Evolutionary conservation across 2,329 filamentous ascomycete genomes (phyloP).

Genomic region (Trichoderma simmonsii): DNA sequence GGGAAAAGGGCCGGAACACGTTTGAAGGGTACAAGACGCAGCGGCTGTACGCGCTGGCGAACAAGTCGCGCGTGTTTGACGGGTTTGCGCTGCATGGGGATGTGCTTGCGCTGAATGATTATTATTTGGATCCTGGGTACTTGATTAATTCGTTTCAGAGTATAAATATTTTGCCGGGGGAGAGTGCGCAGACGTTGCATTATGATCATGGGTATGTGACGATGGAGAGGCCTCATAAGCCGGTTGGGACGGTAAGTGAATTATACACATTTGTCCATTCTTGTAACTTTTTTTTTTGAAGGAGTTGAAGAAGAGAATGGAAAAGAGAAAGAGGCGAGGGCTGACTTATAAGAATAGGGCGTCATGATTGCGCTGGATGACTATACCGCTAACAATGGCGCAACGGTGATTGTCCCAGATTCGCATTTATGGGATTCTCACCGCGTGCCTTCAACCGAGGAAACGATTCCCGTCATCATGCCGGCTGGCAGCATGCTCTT

Average conservation of each 20-base stretch:
- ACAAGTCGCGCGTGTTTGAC: slow-evolving; percentile 39
- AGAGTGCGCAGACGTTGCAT: slow-evolving; percentile 36
- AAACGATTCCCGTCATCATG: slow-evolving; percentile 34
- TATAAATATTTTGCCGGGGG: slow-evolving; percentile 39
- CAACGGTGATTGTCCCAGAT: slow-evolving; percentile 35
- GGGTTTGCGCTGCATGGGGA: slow-evolving; percentile 34
- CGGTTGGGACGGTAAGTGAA: slow-evolving; percentile 31
- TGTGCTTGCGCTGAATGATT: slow-evolving; percentile 38
- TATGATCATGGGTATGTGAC: slow-evolving; percentile 32
- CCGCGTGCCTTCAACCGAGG: slow-evolving; percentile 22
- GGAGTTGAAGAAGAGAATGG: not conserved
- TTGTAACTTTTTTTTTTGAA: not conserved
- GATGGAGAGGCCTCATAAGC: slow-evolving; percentile 33
- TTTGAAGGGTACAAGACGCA: slow-evolving; percentile 39
- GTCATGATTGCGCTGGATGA: slow-evolving; percentile 32
- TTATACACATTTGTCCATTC: not conserved
- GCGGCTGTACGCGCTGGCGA: slow-evolving; percentile 38
- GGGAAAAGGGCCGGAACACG: slow-evolving; percentile 31
- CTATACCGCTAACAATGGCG: slow-evolving; percentile 34
- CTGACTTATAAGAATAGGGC: slow-evolving; percentile 20
- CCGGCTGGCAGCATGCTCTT: slow-evolving; percentile 36
- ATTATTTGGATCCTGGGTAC: slow-evolving; percentile 39
- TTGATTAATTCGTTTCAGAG: slow-evolving; percentile 36
- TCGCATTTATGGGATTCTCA: slow-evolving; percentile 35
- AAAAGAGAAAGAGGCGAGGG: not conserved